Base-by-base conservation (phyloP, 2,329 filamentous ascomycete species). In the Sclerotinia sclerotiorum region DNA sequence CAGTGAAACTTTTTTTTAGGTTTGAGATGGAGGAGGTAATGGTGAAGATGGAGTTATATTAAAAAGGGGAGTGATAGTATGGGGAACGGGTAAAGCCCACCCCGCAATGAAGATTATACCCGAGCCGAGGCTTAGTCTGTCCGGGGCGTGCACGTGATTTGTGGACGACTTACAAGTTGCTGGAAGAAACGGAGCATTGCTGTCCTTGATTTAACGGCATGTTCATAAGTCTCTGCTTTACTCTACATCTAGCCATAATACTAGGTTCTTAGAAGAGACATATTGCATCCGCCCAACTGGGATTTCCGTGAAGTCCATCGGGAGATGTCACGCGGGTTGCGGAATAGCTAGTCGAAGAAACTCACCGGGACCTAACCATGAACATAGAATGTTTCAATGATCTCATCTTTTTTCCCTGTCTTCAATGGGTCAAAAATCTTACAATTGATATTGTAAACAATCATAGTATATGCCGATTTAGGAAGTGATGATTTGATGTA, bases 1-100 rank as follows among this genome's bases (percentile, higher is more conserved):
- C 74, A 35, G 73, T 79, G 7, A 79, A 42, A 17, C 39, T 79
- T 75, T 67, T 74, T 7, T 79, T 77, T 61, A 71, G 80, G 5
- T 74, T 75, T 24, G 70, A 80, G 6, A 77, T 81, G 74, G 75
- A 75, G 39, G 24, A 11, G 35, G n/a, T 42, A n/a, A n/a, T 39
- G n/a, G 11, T 8, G 32, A 32, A 32, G 49, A 21, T 27, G 48
- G 32, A 15, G 17, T 55, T 27, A 15, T 13, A 19, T 24, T 51
- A 21, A 39, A 73, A 73, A 7, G 70, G 73, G 76, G 48, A 42
- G 32, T 46, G 8, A 51, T 24, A 11, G 56, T 29, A 39, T 24
- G 44, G 46, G 21, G 44, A 24, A 62, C 13, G 19, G n/a, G 44
- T 62, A 44, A 29, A 62, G 29, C 44, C 49, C 44, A 56, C 58